Evolutionary conservation across 495 filamentous ascomycete genomes (phyloP).

Genomic region (Penicillium canescens): DNA sequence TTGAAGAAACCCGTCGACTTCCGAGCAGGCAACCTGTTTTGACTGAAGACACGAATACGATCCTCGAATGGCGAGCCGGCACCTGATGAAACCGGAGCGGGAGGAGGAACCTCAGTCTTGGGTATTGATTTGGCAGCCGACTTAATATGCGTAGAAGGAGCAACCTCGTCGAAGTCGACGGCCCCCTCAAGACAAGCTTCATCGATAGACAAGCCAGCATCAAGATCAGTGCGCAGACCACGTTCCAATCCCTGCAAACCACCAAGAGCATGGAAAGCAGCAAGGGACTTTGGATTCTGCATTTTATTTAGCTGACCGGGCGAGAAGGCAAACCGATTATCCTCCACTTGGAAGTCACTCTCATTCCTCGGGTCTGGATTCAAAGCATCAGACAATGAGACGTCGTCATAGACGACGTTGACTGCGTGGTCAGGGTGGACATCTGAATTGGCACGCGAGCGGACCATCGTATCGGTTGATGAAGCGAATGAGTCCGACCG

Average conservation of each 20-base stretch:
- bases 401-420: constrained; percentile 42
- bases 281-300: constrained; percentile 71
- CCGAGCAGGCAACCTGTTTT: constrained; percentile 73
- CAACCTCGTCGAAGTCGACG: constrained; percentile 64
- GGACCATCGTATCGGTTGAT: constrained; percentile 34
- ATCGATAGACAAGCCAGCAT: constrained; percentile 64
- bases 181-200: constrained; percentile 57
- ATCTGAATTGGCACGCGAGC: constrained; percentile 46
- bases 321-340: constrained; percentile 72
- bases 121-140: constrained; percentile 14
- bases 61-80: constrained; percentile 52
- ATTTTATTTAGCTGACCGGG: constrained; percentile 73
- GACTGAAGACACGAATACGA: constrained; percentile 68
- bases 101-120: not conserved
- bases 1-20: constrained; percentile 71
- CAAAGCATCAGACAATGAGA: constrained; percentile 55
- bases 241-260: constrained; percentile 67
- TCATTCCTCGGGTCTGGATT: constrained; percentile 66
- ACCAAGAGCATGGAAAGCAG: constrained; percentile 68
- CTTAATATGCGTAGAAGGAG: constrained; percentile 23
- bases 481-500: constrained; percentile 51
- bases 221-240: constrained; percentile 65
- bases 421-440: constrained; percentile 25
- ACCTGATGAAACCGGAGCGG: constrained; percentile 14
- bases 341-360: constrained; percentile 60